Percentiles rank a stretch among this genome's conserved stretches.
Conservation (phyloP, 805 yeast species). For the Ogataea pini region DNA sequence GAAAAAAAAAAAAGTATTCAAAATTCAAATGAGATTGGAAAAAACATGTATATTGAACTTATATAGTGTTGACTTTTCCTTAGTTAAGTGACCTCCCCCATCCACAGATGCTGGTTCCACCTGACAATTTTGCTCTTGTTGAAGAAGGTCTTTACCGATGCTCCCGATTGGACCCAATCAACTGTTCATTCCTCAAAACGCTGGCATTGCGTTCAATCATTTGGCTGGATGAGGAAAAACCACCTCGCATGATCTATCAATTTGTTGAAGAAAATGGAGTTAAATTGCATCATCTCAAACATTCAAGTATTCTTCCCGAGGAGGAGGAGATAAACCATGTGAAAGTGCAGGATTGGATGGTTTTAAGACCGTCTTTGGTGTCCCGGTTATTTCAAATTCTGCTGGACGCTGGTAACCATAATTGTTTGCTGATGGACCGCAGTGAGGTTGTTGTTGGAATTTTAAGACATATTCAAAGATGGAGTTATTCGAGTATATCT, state of each 20-base stretch:
- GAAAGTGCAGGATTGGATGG: conserved; percentile 62
- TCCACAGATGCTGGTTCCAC: conserved; percentile 75
- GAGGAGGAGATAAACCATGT: conserved; percentile 28
- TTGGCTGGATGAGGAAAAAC: conserved; percentile 81
- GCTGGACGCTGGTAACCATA: conserved; percentile 62
- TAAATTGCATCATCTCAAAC: conserved; percentile 47
- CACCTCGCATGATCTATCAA: conserved; percentile 66
- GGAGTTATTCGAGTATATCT: conserved; percentile 83
- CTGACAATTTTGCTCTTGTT: conserved; percentile 88
- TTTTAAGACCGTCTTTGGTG: conserved; percentile 65
- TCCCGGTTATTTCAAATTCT: conserved; percentile 65
- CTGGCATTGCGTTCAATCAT: conserved; percentile 67
- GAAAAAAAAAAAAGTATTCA: neutral
- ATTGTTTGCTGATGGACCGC: conserved; percentile 74
- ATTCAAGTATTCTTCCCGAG: conserved; percentile 25
- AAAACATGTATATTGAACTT: too few species aligned
- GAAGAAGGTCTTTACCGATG: conserved; percentile 87
- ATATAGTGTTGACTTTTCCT: too few species aligned
- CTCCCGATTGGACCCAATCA: conserved; percentile 71
- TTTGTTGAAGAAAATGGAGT: conserved; percentile 61
- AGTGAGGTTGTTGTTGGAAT: conserved; percentile 80
- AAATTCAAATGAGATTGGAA: too few species aligned
- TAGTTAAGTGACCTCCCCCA: too few species aligned
- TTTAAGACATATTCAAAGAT: conserved; percentile 77
- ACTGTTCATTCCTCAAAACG: conserved; percentile 76